Conservation (phyloP, 148 eudicot species). For the Vaccinium darrowii region DNA sequence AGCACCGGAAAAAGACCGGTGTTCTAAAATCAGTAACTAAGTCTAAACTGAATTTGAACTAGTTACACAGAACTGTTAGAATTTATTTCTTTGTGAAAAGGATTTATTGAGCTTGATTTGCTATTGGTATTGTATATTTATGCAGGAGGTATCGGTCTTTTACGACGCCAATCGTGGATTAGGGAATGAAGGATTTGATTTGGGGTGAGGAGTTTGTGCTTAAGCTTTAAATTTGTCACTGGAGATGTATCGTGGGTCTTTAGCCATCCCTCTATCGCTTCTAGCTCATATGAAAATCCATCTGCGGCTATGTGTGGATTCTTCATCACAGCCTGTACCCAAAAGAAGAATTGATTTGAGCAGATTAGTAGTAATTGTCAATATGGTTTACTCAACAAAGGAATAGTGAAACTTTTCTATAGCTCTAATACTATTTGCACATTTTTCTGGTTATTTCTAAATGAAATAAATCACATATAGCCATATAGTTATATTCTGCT, state of each 20-base stretch:
- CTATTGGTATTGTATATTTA: background rate
- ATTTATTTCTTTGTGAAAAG: background rate
- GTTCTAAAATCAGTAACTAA: background rate
- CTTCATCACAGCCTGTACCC: constrained; percentile 67
- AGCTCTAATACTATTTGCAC: background rate
- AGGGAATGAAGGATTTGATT: constrained; percentile 60
- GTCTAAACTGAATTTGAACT: background rate
- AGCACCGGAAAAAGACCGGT: background rate
- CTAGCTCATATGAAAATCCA: constrained; percentile 79
- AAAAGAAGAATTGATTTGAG: background rate
- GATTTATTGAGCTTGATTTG: background rate
- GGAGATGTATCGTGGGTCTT: constrained; percentile 56
- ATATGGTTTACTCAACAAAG: background rate
- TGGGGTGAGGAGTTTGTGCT: constrained; percentile 55
- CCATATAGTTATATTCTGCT: background rate
- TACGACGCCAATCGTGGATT: constrained; percentile 58
- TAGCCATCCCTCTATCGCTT: constrained; percentile 74
- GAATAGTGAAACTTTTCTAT: background rate
- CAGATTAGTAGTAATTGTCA: background rate
- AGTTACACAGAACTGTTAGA: background rate
- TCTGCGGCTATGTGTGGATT: constrained; percentile 84
- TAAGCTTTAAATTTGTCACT: constrained; percentile 58
- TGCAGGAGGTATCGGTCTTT: constrained; percentile 13
- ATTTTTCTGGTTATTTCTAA: background rate
- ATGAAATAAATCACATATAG: background rate